phyloP scores from a whole-genome alignment of 257 asterid genomes.

The Plantago elongata region DNA sequence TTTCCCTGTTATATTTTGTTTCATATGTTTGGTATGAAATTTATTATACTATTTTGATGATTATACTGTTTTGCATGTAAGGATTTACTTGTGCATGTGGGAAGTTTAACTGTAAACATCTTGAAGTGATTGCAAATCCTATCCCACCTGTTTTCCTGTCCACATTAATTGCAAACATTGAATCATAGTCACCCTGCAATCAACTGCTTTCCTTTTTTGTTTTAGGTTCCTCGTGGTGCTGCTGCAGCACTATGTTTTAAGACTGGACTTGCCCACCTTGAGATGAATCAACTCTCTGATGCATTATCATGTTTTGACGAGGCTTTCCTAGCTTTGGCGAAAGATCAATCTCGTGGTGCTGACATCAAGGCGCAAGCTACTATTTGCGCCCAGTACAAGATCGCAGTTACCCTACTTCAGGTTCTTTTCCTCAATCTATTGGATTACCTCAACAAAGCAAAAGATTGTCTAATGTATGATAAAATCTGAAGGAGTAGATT shows the following conservation, averaged over 20 bases:
- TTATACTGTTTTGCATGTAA: background rate
- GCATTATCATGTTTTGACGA: slow-evolving; percentile 98
- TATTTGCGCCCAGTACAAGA: slow-evolving; percentile 97
- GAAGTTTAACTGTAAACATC: background rate
- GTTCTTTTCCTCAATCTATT: slow-evolving; percentile 31
- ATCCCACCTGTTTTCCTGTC: background rate
- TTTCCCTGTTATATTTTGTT: background rate
- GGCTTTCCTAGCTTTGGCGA: slow-evolving; percentile 94
- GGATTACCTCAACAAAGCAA: background rate
- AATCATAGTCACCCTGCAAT: slow-evolving; percentile 2
- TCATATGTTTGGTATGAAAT: background rate
- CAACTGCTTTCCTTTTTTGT: slow-evolving; percentile 18
- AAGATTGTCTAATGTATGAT: background rate
- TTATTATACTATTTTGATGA: background rate
- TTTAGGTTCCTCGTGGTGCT: slow-evolving; percentile 98
- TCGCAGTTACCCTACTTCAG: slow-evolving; percentile 97
- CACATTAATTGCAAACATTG: slow-evolving; percentile 1
- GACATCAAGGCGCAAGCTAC: slow-evolving; percentile 99
- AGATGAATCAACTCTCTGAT: slow-evolving; percentile 98
- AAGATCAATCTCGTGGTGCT: slow-evolving; percentile 99
- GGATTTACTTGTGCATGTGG: background rate
- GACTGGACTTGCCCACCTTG: slow-evolving; percentile 96
- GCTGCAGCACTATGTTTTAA: slow-evolving; percentile 91
- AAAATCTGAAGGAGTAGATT: background rate
- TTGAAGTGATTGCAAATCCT: background rate